phyloP scores from a whole-genome alignment of 2,329 filamentous ascomycete species.

The Venturiaceae sp. region DNA sequence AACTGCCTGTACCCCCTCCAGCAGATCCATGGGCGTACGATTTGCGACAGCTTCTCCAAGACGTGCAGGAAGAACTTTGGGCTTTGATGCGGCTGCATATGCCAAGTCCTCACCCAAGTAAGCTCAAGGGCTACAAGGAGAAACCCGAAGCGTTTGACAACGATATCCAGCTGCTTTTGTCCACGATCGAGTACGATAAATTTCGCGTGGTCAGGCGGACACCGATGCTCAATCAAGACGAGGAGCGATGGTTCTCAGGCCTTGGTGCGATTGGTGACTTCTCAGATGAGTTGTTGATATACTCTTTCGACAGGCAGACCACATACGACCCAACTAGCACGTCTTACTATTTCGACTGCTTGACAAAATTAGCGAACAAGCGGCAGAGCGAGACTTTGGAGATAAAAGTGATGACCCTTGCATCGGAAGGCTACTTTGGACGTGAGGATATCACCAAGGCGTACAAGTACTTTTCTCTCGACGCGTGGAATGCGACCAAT shows the following conservation, averaged over 20 bases:
- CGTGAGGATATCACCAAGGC: constrained; percentile 47
- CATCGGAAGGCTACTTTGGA: constrained; percentile 48
- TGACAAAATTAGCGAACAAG: constrained; percentile 49
- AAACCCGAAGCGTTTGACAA: constrained; percentile 1
- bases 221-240: constrained; percentile 16
- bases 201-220: constrained; percentile 6
- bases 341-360: constrained; percentile 55
- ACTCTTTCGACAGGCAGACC: constrained; percentile 53
- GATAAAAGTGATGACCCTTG: constrained; percentile 46
- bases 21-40: constrained; percentile 3
- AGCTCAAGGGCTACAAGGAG: constrained; percentile 1
- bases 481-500: constrained; percentile 27
- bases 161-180: constrained; percentile 3
- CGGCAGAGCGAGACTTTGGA: constrained; percentile 48
- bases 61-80: constrained; percentile 8
- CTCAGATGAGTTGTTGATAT: constrained; percentile 49
- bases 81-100: constrained; percentile 2
- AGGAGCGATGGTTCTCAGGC: constrained; percentile 45
- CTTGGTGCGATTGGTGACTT: constrained; percentile 55
- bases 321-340: constrained; percentile 43
- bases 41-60: constrained; percentile 6
- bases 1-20: constrained; percentile 1
- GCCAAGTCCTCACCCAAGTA: background rate
- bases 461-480: constrained; percentile 50
- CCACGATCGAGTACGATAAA: constrained; percentile 6